These are phyloP conservation scores for Rutstroemia sp. DNA, from an alignment of 2,329 filamentous ascomycete species.

Conservation along the genomic window DNA sequence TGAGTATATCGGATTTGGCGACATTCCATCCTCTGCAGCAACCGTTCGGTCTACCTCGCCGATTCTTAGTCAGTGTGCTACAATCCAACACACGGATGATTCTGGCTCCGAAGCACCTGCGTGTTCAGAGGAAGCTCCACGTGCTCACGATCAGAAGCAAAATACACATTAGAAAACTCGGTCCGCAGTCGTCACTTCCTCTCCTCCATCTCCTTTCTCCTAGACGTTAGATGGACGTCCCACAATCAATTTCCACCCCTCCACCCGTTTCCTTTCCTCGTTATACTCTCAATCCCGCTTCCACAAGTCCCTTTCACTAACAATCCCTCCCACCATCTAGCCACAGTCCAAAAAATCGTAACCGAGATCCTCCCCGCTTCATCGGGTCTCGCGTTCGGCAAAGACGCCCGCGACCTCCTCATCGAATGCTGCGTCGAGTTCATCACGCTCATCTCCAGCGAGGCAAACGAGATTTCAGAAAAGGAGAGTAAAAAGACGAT, in stretches of 20 bases:
- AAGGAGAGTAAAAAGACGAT: constrained; percentile 99
- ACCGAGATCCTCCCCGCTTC: constrained; percentile 80
- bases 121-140: background rate
- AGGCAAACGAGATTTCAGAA: constrained; percentile 97
- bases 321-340: constrained; percentile 29
- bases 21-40: background rate
- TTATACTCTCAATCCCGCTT: no score
- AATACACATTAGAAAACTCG: background rate
- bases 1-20: background rate
- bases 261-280: background rate
- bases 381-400: constrained; percentile 77
- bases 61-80: background rate
- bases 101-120: background rate
- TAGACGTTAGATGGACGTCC: background rate
- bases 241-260: background rate
- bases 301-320: background rate
- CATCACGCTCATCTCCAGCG: constrained; percentile 95
- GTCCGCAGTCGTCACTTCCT: no score
- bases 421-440: constrained; percentile 99
- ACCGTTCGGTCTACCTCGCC: background rate
- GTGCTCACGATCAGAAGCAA: background rate
- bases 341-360: constrained; percentile 78
- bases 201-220: no score
- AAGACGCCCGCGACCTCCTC: constrained; percentile 87
- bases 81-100: background rate